Base-by-base conservation (phyloP, 352 stramenopile genomes). In the Phytophthora chlamydospora region DNA sequence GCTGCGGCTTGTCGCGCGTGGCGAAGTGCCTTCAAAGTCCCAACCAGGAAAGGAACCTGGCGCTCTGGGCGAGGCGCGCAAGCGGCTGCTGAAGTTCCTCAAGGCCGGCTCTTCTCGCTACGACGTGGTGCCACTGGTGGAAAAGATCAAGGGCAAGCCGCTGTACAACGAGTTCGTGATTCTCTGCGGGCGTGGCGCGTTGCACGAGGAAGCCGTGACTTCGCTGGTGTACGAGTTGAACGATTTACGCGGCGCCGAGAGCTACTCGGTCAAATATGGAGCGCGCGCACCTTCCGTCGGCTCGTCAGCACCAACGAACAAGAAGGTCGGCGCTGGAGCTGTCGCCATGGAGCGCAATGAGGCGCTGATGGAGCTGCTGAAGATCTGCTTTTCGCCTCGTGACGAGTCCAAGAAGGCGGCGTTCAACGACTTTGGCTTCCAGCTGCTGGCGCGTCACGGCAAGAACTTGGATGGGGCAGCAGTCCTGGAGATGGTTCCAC, bases 111-210 rank as follows among this genome's bases (percentile, higher is more conserved):
- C 82, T 7, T 96, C 87, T 27, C 78, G 82, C 11, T 96, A 93
- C 53, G 87, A 96, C 33, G 87, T 89, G 12, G 62, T 52, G 27
- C 72, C 85, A 29, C 67, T 96, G 4, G 71, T 93, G 19, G 70
- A 81, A n/a, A 93, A 96, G 58, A 77, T 93, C 39, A 90, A 86
- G 35, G 72, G 75, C 27, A 87, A 83, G 34, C 68, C 77, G 17
- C 64, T 96, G 13, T 91, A 91, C 66, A 90, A 91, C 45, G 87
- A 96, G 53, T 89, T 96, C 38, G 76, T 96, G 13, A 91, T 96
- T 60, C 67, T 96, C 1, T 94, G 87, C 41, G 87, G 87, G 1
- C 87, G 87, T 54, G 87, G 87, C 19, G 76, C 80, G 4, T 69
- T 94, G 21, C 87, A 96, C 53, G 82, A 91, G 33, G 83, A 96